phyloP scores from a whole-genome alignment of 2,329 filamentous ascomycete species.

The Colletotrichum abscissum region DNA sequence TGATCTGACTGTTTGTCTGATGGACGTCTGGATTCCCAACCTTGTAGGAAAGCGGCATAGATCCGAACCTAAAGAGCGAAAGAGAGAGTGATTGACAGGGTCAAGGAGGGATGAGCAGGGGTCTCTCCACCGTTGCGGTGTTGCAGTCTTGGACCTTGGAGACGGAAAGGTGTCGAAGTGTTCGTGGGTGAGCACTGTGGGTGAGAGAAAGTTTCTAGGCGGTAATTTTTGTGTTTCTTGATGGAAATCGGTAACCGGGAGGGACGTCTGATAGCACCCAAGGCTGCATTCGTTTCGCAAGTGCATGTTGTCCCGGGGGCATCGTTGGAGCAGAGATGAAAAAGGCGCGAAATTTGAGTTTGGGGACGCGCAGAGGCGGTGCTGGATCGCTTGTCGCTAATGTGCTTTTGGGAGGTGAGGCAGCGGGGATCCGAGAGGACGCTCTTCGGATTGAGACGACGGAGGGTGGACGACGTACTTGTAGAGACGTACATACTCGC shows the following conservation, averaged over 20 bases:
- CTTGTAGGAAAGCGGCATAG: slow-evolving; percentile 3
- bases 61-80: slow-evolving; percentile 12
- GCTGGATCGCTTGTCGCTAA: not conserved
- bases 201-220: slow-evolving; percentile 7
- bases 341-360: slow-evolving; percentile 17
- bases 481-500: not conserved
- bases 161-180: not conserved
- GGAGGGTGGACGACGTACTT: not conserved
- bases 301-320: slow-evolving; percentile 7
- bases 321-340: slow-evolving; percentile 26
- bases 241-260: not conserved
- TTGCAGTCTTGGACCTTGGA: no score
- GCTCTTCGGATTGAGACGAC: no score
- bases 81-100: not conserved
- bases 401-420: slow-evolving; percentile 7
- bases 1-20: slow-evolving; percentile 24
- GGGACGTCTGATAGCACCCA: slow-evolving; percentile 1
- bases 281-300: slow-evolving; percentile 26
- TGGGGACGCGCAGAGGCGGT: slow-evolving; percentile 2
- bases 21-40: slow-evolving; percentile 12
- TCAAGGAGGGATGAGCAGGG: not conserved
- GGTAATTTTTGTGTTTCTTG: slow-evolving; percentile 17
- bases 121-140: not conserved
- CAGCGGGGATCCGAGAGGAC: not conserved
- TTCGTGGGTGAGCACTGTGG: not conserved